Conservation (phyloP, 2,329 filamentous ascomycete species). For the Aspergillus fumigatiaffinis region DNA sequence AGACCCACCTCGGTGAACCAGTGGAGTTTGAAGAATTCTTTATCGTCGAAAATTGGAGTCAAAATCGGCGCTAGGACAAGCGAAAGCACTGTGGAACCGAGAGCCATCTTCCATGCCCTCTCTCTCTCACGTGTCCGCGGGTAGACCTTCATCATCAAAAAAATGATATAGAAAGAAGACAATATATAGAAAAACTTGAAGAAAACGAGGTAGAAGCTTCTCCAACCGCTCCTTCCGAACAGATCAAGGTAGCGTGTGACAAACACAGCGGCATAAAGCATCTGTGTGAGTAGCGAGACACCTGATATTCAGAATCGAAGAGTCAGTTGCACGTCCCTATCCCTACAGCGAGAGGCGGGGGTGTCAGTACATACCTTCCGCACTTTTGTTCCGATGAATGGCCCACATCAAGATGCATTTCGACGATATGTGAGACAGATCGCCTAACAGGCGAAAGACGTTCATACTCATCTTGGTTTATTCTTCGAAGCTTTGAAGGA, state of each 20-base stretch:
- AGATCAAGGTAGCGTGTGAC: conserved; percentile 82
- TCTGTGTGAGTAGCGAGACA: conserved; percentile 84
- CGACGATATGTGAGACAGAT: conserved; percentile 77
- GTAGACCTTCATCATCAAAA: conserved; percentile 80
- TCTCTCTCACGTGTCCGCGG: conserved; percentile 86
- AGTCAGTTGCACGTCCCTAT: conserved; percentile 1
- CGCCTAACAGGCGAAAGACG: conserved; percentile 72
- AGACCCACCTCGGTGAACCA: conserved; percentile 40
- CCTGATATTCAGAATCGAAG: conserved; percentile 46
- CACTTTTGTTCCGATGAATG: conserved; percentile 82
- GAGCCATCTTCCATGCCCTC: conserved; percentile 87
- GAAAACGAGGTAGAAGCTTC: conserved; percentile 64
- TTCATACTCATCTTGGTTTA: conserved; percentile 21
- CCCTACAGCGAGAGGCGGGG: conserved; percentile 2
- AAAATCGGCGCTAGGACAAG: conserved; percentile 67
- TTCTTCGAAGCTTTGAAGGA: conserved; percentile 4
- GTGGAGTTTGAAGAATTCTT: conserved; percentile 31
- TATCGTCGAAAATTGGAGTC: conserved; percentile 64
- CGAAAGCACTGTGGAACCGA: conserved; percentile 62
- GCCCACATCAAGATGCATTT: conserved; percentile 89
- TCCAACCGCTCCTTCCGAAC: conserved; percentile 47
- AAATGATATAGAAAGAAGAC: conserved; percentile 81
- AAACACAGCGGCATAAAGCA: conserved; percentile 83
- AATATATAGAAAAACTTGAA: conserved; percentile 88
- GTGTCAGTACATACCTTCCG: conserved; percentile 59